Evolutionary conservation across 768 basidiomycete species (phyloP), one percentile per base, ranked within the genome.

Genomic region (Boletus rubroflammeus): DNA sequence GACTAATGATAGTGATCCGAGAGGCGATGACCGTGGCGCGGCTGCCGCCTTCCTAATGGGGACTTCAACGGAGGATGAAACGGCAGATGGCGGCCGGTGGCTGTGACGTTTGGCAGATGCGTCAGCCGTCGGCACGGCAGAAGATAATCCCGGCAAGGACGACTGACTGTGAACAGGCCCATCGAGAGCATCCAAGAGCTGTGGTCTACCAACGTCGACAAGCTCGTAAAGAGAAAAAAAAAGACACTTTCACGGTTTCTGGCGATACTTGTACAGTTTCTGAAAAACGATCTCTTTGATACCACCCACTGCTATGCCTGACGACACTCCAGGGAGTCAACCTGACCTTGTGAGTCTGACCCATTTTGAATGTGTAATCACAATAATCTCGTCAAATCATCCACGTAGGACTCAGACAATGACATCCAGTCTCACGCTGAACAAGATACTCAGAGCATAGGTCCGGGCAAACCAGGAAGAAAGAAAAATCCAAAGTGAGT

Each of bases 401-500:
- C 38, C 40, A 48, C 25, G 11, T 56, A 86, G 80, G 83, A 88
- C 57, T 87, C 86, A n/a, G 89, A 90, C 57, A 67, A 85, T 26
- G 89, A 90, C 57, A 64, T 75, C 35, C 86, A 84, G 21, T 88
- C 84, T 32, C 78, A 57, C 45, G 34, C 50, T 1, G 69, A 70
- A 36, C 68, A 59, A 4, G 64, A 70, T 28, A 6, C 13, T 6
- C 62, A 47, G 13, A 51, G 50, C 35, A 46, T 57, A 7, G 72
- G 65, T 6, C 68, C 67, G 46, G 59, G 59, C n/a, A 71, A 59
- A 40, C 69, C 90, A 32, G 90, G 90, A 15, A 77, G 90, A 56
- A 92, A 92, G 83, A 92, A 91, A 78, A 93, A 93, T 64, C 90
- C 90, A 61, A 92, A 92, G 90, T 89, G 61, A 56, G 81, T 72